Percentiles rank a stretch among this genome's conserved stretches.
Conservation (phyloP, 345 rosid genomes). For the Excoecaria agallocha region DNA sequence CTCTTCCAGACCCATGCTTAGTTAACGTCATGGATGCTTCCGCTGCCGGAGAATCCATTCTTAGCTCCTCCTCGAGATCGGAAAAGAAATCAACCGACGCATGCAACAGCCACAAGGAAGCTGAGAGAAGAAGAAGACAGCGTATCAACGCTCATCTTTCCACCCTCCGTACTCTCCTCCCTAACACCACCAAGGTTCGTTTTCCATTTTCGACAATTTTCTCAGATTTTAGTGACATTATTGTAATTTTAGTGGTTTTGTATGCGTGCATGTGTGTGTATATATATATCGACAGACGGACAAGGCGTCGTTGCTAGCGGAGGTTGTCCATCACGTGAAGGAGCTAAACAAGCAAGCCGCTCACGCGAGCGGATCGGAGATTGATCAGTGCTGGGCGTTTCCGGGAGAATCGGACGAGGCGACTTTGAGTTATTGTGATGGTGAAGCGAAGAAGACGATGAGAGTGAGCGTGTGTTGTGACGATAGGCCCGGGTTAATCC, state of each 20-base stretch:
- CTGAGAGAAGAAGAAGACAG: slow-evolving; percentile 58
- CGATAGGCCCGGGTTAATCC: slow-evolving; percentile 50
- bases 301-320: slow-evolving; percentile 81
- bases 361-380: slow-evolving; percentile 23
- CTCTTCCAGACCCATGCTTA: slow-evolving; percentile 14
- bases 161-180: slow-evolving; percentile 61
- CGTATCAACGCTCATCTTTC: slow-evolving; percentile 60
- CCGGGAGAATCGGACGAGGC: slow-evolving; percentile 50
- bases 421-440: slow-evolving; percentile 22
- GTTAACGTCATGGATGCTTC: slow-evolving; percentile 15
- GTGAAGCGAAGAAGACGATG: slow-evolving; percentile 22
- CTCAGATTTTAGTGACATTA: background rate
- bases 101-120: slow-evolving; percentile 54
- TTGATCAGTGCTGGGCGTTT: slow-evolving; percentile 24
- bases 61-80: slow-evolving; percentile 20
- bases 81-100: slow-evolving; percentile 28
- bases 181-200: slow-evolving; percentile 40
- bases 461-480: slow-evolving; percentile 51
- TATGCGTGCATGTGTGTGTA: too few relatives aligned
- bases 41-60: slow-evolving; percentile 23
- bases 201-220: background rate
- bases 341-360: slow-evolving; percentile 50
- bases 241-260: background rate
- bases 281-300: slow-evolving; percentile 43
- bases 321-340: slow-evolving; percentile 67